Conservation (phyloP, 2,329 filamentous ascomycete genomes). For the Exophiala mesophila region DNA sequence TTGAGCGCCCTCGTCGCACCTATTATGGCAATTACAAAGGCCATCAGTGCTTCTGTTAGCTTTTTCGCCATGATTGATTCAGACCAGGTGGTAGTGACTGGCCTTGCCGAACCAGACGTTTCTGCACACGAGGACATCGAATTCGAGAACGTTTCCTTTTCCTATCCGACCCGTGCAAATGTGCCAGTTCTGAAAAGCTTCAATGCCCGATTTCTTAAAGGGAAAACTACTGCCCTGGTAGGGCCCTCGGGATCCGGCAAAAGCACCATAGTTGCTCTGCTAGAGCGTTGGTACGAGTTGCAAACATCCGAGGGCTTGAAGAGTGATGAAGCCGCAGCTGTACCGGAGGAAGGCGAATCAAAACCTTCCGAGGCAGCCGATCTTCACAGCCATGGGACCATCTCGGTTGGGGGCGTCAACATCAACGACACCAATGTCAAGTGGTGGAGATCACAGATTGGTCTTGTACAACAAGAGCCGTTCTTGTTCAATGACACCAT, state of each 20-base stretch:
- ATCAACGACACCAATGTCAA: conserved; percentile 57
- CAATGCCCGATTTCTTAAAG: conserved; percentile 31
- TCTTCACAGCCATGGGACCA: conserved; percentile 36
- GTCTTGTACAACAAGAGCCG: conserved; percentile 64
- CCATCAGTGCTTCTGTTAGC: conserved; percentile 83
- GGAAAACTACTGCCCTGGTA: conserved; percentile 41
- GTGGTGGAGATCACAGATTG: conserved; percentile 56
- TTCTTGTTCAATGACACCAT: conserved; percentile 65
- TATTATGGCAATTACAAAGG: conserved; percentile 42
- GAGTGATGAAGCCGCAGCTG: background rate
- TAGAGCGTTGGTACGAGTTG: conserved; percentile 42
- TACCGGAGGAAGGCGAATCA: conserved; percentile 1
- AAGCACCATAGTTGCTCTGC: conserved; percentile 40
- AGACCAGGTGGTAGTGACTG: conserved; percentile 46
- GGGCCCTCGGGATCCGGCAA: conserved; percentile 44
- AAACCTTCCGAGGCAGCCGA: conserved; percentile 2
- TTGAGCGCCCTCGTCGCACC: conserved; percentile 33
- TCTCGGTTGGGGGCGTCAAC: conserved; percentile 51
- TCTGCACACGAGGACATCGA: conserved; percentile 65
- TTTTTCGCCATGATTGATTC: conserved; percentile 70
- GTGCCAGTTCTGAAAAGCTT: conserved; percentile 35
- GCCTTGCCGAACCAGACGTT: conserved; percentile 33
- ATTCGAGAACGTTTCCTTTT: conserved; percentile 63
- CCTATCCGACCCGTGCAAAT: conserved; percentile 55
- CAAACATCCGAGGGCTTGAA: background rate